Conservation (phyloP, 352 stramenopile genomes). For the Globisporangium nodosum region DNA sequence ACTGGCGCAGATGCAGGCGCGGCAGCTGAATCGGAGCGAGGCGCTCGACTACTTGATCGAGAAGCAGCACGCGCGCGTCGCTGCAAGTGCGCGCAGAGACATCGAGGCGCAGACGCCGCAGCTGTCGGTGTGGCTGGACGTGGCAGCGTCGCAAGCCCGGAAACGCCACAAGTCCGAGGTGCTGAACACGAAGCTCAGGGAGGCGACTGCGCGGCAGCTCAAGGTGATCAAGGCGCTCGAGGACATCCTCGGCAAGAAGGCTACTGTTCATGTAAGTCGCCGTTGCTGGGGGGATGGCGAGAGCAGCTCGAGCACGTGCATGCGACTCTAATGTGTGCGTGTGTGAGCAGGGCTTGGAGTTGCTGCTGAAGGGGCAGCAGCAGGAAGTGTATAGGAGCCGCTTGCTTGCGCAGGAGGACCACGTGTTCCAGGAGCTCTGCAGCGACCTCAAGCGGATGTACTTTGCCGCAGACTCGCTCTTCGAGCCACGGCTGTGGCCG, state of each 20-base stretch:
- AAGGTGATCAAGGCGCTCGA: slow-evolving; percentile 34
- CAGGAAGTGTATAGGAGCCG: neutral
- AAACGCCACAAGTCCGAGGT: slow-evolving; percentile 33
- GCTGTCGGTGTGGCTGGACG: slow-evolving; percentile 36
- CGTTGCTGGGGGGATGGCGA: neutral
- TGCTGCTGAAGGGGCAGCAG: slow-evolving; percentile 5
- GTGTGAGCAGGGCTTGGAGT: neutral
- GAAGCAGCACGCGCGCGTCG: neutral
- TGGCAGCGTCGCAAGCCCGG: slow-evolving; percentile 36
- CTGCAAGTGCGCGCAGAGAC: neutral
- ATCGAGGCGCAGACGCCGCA: slow-evolving; percentile 4
- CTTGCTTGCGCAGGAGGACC: slow-evolving; percentile 3
- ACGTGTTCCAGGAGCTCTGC: slow-evolving; percentile 1
- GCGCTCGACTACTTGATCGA: slow-evolving; percentile 8
- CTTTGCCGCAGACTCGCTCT: slow-evolving; percentile 4
- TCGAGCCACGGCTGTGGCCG: slow-evolving; percentile 2
- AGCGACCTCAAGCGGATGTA: slow-evolving; percentile 8
- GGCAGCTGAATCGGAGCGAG: neutral
- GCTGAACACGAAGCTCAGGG: slow-evolving; percentile 39
- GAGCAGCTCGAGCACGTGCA: neutral
- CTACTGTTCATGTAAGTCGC: slow-evolving; percentile 8
- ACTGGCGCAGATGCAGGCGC: slow-evolving; percentile 3
- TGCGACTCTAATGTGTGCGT: slow-evolving; percentile 1
- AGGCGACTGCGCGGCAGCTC: slow-evolving; percentile 32
- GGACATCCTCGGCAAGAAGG: slow-evolving; percentile 25